phyloP scores from a whole-genome alignment of 176 grass and related monocot genomes.

The Carex parvula region DNA sequence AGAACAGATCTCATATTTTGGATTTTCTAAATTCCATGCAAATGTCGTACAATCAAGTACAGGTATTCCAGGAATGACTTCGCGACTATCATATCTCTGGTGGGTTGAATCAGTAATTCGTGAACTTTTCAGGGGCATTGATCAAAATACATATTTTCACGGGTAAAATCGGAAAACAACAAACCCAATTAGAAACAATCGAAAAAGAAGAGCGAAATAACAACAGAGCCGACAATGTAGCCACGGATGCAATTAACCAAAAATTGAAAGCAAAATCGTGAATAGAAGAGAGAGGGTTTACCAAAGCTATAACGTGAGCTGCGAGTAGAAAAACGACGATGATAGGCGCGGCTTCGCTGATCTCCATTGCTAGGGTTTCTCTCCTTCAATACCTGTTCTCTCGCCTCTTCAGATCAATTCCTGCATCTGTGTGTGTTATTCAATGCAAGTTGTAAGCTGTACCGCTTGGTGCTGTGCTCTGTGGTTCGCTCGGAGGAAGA shows the following conservation, averaged over 20 bases:
- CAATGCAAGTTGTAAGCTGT: not conserved
- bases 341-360: conserved; percentile 22
- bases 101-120: not conserved
- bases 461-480: not conserved
- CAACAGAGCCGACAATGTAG: not conserved
- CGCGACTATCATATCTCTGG: not conserved
- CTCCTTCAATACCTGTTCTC: not conserved
- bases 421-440: not conserved
- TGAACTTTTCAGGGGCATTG: not conserved
- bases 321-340: conserved; percentile 20
- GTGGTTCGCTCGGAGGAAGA: conserved; percentile 4
- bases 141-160: not conserved
- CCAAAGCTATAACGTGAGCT: conserved; percentile 25
- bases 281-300: conserved; percentile 16
- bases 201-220: not conserved
- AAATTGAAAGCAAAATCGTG: not conserved
- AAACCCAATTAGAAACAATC: not conserved
- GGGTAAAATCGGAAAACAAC: not conserved
- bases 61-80: not conserved
- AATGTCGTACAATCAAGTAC: not conserved
- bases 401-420: not conserved
- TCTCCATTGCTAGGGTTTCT: conserved; percentile 22
- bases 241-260: not conserved
- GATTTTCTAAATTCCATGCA: not conserved
- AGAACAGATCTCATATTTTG: conserved; percentile 13